phyloP scores from a whole-genome alignment of 2,329 filamentous ascomycete genomes.

The Scytalidium sp. region DNA sequence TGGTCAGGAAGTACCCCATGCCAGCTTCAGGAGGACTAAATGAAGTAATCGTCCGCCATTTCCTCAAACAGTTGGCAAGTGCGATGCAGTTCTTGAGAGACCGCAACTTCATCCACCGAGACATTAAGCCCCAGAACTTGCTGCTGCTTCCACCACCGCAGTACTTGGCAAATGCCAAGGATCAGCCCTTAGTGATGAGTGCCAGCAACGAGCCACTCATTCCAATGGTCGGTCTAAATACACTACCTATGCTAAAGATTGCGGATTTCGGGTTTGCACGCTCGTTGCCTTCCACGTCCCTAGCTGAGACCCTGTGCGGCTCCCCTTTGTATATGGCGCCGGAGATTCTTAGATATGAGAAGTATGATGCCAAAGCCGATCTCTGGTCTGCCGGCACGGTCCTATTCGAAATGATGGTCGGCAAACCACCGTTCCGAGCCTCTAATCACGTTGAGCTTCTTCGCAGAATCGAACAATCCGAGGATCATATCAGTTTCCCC shows the following conservation, averaged over 20 bases:
- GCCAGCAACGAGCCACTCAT: conserved; percentile 78
- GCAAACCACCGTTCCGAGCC: conserved; percentile 86
- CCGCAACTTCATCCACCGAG: conserved; percentile 88
- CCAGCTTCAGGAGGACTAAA: conserved; percentile 80
- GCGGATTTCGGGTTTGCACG: conserved; percentile 99
- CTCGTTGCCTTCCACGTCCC: conserved; percentile 81
- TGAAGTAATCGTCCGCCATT: conserved; percentile 95
- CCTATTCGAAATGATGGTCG: conserved; percentile 90
- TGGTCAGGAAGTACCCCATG: conserved; percentile 92
- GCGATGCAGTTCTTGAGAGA: conserved; percentile 84
- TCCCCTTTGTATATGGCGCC: conserved; percentile 98
- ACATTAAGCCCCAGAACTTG: conserved; percentile 96
- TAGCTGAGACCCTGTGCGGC: conserved; percentile 94
- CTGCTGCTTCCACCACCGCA: conserved; percentile 79
- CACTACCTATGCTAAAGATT: conserved; percentile 93
- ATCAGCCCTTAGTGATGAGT: conserved; percentile 67
- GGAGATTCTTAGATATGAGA: conserved; percentile 94
- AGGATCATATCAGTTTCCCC: conserved; percentile 82
- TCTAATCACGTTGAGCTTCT: conserved; percentile 93
- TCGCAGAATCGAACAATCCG: conserved; percentile 83
- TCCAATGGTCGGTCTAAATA: conserved; percentile 75
- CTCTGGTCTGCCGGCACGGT: conserved; percentile 98
- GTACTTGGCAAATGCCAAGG: conserved; percentile 60
- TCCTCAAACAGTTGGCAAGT: conserved; percentile 90
- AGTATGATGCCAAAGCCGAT: conserved; percentile 95